Percentiles rank a stretch among this genome's conserved stretches.
Evolutionary conservation across 2,329 filamentous ascomycete genomes (phyloP).

Genomic region (Aspergillus luchuensis): DNA sequence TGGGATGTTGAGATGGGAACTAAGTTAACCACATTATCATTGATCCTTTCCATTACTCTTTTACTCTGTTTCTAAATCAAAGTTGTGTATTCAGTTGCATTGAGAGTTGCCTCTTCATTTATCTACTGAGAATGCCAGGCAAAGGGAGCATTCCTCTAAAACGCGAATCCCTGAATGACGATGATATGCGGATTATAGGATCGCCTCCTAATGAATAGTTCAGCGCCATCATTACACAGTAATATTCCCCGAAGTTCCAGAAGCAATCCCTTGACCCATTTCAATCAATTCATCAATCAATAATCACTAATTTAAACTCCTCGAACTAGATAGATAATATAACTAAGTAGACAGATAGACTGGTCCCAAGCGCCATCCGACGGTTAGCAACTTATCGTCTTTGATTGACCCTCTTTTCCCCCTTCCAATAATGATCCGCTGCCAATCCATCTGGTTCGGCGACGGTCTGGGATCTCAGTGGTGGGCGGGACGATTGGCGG

Average conservation of each 20-base stretch:
- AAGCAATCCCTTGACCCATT: conserved; percentile 5
- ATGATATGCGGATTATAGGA: not conserved
- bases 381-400: not conserved
- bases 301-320: not conserved
- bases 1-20: not conserved
- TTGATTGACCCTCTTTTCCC: not conserved
- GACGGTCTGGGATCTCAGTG: conserved; percentile 18
- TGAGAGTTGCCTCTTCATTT: no score
- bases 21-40: not conserved
- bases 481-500: conserved; percentile 35
- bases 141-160: not conserved
- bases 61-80: not conserved
- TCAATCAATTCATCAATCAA: conserved; percentile 4
- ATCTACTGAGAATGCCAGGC: no score
- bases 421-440: not conserved
- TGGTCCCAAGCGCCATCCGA: not conserved
- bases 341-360: no score
- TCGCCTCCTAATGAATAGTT: conserved; percentile 3
- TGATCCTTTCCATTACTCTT: not conserved
- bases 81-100: no score
- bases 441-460: conserved; percentile 15
- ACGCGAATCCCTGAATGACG: not conserved
- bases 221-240: not conserved
- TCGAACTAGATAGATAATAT: no score
- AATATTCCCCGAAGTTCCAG: conserved; percentile 9